A percentile compares a stretch with the other conserved stretches of the same genome.
phyloP scores from a whole-genome alignment of 768 basidiomycete species.

The Auricularia sp. region DNA sequence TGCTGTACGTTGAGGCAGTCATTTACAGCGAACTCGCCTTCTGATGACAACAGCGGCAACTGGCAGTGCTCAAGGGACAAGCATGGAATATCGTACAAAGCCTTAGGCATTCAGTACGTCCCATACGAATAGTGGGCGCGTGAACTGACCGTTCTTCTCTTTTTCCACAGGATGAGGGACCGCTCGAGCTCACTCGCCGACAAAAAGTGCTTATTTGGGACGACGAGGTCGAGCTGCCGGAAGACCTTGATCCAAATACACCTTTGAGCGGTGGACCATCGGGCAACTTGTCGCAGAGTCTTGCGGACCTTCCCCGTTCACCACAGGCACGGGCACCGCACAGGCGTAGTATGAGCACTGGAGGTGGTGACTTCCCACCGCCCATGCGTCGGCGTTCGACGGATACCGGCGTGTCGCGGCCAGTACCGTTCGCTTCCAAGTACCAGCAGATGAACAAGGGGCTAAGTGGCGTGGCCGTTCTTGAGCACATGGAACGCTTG shows the following conservation, averaged over 20 bases:
- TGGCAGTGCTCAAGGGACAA: conserved; percentile 90
- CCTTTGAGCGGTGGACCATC: conserved; percentile 26
- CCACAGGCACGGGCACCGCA: conserved; percentile 23
- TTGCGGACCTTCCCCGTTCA: conserved; percentile 41
- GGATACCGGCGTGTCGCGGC: conserved; percentile 42
- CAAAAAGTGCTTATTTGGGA: conserved; percentile 77
- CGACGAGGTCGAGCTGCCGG: conserved; percentile 68
- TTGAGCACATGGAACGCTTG: conserved; percentile 77
- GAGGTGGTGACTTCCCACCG: conserved; percentile 53
- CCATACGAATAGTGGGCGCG: conserved; percentile 3
- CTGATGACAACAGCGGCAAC: conserved; percentile 48
- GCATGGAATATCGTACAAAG: conserved; percentile 87
- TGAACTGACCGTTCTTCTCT: conserved; percentile 4
- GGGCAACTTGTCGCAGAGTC: conserved; percentile 41
- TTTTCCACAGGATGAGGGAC: conserved; percentile 64
- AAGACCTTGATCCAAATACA: conserved; percentile 30
- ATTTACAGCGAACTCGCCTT: too few relatives aligned
- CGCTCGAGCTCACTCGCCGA: conserved; percentile 79
- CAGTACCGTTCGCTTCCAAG: conserved; percentile 77
- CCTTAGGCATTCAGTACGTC: conserved; percentile 53
- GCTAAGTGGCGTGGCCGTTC: conserved; percentile 75
- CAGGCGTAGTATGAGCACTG: conserved; percentile 48
- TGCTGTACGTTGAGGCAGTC: neutral
- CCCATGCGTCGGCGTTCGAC: conserved; percentile 55
- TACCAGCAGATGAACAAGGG: conserved; percentile 76